phyloP scores from a whole-genome alignment of 352 stramenopile genomes.

The Globisporangium polare region DNA sequence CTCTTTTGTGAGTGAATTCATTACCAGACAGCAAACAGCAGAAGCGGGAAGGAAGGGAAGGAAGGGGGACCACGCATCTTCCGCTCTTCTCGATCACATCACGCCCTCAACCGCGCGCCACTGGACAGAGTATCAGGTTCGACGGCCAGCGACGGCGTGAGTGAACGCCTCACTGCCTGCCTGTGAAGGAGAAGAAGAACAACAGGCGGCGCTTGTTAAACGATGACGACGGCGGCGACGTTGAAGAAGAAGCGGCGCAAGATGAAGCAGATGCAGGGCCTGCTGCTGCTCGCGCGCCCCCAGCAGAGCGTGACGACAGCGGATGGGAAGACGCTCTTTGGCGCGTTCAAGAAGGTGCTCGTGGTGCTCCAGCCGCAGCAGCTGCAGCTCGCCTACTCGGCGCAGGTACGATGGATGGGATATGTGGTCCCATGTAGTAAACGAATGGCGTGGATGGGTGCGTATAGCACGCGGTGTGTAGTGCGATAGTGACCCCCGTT shows the following conservation, averaged over 20 bases:
- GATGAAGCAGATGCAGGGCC: conserved; percentile 81
- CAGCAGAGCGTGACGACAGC: conserved; percentile 1
- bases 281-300: conserved; percentile 56
- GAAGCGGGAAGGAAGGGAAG: not conserved
- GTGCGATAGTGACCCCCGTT: not conserved
- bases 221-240: conserved; percentile 27
- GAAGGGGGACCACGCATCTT: not conserved
- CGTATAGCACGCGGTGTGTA: not conserved
- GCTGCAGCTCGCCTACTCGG: conserved; percentile 63
- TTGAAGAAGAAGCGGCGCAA: conserved; percentile 51
- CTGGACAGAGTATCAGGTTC: not conserved
- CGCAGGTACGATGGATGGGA: conserved; percentile 29
- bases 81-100: not conserved
- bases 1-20: not conserved
- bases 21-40: not conserved
- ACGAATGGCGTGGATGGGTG: not conserved
- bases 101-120: not conserved
- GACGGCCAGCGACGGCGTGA: not conserved
- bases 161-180: not conserved
- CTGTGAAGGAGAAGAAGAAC: not conserved
- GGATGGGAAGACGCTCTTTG: conserved; percentile 10
- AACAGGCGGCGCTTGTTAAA: not conserved
- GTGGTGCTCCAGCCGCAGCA: conserved; percentile 68
- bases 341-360: conserved; percentile 34
- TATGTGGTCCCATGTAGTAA: not conserved